A percentile compares a stretch with the other conserved stretches of the same genome.
Conservation (phyloP, 352 stramenopile species). For the Phytophthora fragariae region DNA sequence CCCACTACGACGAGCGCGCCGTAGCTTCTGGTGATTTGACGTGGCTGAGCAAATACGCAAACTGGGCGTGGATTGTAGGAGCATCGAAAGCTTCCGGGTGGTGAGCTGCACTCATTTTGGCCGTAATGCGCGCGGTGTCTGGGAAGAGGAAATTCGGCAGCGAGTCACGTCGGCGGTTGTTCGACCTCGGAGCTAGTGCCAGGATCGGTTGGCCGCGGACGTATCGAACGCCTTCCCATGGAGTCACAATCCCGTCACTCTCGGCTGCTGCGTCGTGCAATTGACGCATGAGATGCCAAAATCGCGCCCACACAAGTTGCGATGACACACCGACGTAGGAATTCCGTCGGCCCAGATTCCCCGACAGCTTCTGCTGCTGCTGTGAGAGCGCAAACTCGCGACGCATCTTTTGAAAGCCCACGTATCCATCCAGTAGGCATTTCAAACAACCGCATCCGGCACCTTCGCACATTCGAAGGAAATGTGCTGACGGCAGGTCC, state of each 20-base stretch:
- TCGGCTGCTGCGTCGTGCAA: constrained; percentile 72
- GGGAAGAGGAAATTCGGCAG: constrained; percentile 78
- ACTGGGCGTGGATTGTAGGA: constrained; percentile 58
- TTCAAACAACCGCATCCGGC: constrained; percentile 84
- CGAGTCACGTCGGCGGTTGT: constrained; percentile 52
- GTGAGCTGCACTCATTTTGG: constrained; percentile 50
- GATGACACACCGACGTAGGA: constrained; percentile 56
- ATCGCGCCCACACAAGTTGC: constrained; percentile 75
- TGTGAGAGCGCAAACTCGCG: constrained; percentile 43
- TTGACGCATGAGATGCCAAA: constrained; percentile 87
- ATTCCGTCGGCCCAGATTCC: constrained; percentile 20
- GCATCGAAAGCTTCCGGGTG: constrained; percentile 66
- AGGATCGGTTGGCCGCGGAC: constrained; percentile 37
- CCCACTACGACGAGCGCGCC: neutral
- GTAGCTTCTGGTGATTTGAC: constrained; percentile 20
- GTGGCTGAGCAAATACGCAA: constrained; percentile 39
- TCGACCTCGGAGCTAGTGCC: constrained; percentile 51
- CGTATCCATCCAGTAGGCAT: constrained; percentile 83
- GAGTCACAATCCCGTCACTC: constrained; percentile 67
- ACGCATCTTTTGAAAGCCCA: constrained; percentile 83
- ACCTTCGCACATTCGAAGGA: constrained; percentile 72
- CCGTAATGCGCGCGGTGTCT: constrained; percentile 70
- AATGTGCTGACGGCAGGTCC: constrained; percentile 58
- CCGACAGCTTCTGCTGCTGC: constrained; percentile 26
- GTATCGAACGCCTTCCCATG: constrained; percentile 55